These are phyloP conservation scores for Zygoascus biomembranicola DNA, from an alignment of 805 yeast genomes.

Conservation along the genomic window DNA sequence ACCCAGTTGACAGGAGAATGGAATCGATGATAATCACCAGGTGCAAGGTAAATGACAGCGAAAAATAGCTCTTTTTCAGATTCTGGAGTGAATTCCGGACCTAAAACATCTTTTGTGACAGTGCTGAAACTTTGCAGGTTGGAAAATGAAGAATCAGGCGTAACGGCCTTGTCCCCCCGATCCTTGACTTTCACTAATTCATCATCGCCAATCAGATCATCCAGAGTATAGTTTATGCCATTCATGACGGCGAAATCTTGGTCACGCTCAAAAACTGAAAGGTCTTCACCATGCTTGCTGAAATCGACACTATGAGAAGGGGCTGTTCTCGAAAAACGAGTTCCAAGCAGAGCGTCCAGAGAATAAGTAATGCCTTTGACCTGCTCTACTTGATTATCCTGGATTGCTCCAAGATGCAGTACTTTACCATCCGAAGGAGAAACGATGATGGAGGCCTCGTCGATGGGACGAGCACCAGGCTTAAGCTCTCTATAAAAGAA, in stretches of 20 bases:
- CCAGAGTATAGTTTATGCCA: constrained; percentile 63
- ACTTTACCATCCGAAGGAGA: constrained; percentile 94
- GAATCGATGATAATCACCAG: constrained; percentile 96
- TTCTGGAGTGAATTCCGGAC: constrained; percentile 22
- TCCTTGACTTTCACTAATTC: constrained; percentile 30
- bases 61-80: constrained; percentile 59
- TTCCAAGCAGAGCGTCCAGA: constrained; percentile 77
- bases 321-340: constrained; percentile 7
- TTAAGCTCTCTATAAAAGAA: constrained; percentile 79
- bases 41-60: constrained; percentile 91
- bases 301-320: constrained; percentile 31
- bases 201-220: constrained; percentile 51
- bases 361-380: constrained; percentile 95
- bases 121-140: constrained; percentile 22
- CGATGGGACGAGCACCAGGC: constrained; percentile 74
- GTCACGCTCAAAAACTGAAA: constrained; percentile 41
- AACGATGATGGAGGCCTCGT: constrained; percentile 53
- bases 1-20: constrained; percentile 98
- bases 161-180: constrained; percentile 16
- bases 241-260: constrained; percentile 70
- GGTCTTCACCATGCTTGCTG: constrained; percentile 20
- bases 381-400: constrained; percentile 73
- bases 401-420: constrained; percentile 75
- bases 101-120: constrained; percentile 16
- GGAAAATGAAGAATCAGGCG: constrained; percentile 26